Evolutionary conservation across 2,329 filamentous ascomycete species (phyloP), one percentile per base, ranked within the genome.

Genomic region (Talaromyces sp.): DNA sequence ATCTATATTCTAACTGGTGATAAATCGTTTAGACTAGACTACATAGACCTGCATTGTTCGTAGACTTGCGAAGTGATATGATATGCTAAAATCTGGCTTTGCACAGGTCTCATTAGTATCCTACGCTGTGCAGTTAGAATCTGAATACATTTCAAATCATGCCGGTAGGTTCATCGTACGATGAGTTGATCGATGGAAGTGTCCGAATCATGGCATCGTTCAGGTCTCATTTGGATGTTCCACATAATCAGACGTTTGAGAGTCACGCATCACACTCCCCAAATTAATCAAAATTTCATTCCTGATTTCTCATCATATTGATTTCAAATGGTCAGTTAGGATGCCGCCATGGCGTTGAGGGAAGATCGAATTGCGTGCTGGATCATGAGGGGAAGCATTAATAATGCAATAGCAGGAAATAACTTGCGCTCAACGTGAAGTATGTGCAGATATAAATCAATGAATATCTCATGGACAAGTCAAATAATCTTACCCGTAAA

Each of bases 311-410:
- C 72, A 73, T 69, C 70, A 67, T 66, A 62, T 63, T 44, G 64
- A 58, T 57, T n/a, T 25, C 52, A 28, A 62, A 42, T 58, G 60
- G 55, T 37, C 35, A 16, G 14, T 58, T 33, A 16, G 25, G 23
- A 48, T 39, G 52, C 35, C 48, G 14, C 23, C 31, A 68, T 68
- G 63, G 66, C 50, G 50, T 64, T 66, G 64, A 35, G 60, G 50
- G 23, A 11, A 57, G 42, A n/a, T 28, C 33, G 35, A 63, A 74
- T 74, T 69, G 69, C 72, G 72, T 74, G 72, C 72, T 72, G 66
- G n/a, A 28, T 35, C 18, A 52, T 52, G 48, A 52, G 48, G 48
- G 48, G 48, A 25, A 52, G 48, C n/a, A 52, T 52, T 52, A 52
- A 33, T 52, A 52, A 52, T 52, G 48, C 16, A 7, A 52, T 33